Evolutionary conservation across 176 grass and related monocot species (phyloP).

Genomic region (Echinochloa phyllopogon): DNA sequence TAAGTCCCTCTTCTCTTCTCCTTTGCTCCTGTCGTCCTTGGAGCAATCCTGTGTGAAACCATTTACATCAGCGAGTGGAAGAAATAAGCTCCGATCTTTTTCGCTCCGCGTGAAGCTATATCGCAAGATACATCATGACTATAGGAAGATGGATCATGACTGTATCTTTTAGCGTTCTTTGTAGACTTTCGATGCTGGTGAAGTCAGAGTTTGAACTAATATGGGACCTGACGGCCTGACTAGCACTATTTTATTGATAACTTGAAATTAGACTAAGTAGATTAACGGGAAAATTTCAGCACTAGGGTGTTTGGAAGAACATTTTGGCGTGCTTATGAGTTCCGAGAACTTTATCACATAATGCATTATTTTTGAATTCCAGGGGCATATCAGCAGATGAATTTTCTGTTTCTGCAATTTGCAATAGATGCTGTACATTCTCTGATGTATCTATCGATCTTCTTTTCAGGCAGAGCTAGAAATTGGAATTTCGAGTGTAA

Average conservation of each 20-base stretch:
- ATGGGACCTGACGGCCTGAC: background rate
- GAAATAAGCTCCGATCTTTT: background rate
- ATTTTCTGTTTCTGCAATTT: background rate
- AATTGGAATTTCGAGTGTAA: slow-evolving; percentile 83
- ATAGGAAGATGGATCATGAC: background rate
- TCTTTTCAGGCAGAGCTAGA: slow-evolving; percentile 81
- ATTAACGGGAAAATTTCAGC: background rate
- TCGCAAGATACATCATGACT: no score
- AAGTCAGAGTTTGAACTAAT: slow-evolving; percentile 16
- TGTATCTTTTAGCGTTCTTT: slow-evolving; percentile 22
- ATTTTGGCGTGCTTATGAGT: background rate
- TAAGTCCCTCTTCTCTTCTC: slow-evolving; percentile 17
- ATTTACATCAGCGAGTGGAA: background rate
- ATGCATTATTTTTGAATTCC: background rate
- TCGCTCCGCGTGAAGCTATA: background rate
- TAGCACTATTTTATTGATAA: background rate
- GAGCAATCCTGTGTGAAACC: background rate
- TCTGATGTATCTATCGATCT: slow-evolving; percentile 30
- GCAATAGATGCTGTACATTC: background rate
- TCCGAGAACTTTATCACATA: background rate
- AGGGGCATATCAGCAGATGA: background rate
- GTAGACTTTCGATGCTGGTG: background rate
- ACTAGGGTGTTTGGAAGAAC: background rate
- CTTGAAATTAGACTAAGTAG: background rate
- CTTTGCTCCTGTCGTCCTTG: background rate